Conservation (phyloP, 495 filamentous ascomycete genomes). For the Podospora anserina region DNA sequence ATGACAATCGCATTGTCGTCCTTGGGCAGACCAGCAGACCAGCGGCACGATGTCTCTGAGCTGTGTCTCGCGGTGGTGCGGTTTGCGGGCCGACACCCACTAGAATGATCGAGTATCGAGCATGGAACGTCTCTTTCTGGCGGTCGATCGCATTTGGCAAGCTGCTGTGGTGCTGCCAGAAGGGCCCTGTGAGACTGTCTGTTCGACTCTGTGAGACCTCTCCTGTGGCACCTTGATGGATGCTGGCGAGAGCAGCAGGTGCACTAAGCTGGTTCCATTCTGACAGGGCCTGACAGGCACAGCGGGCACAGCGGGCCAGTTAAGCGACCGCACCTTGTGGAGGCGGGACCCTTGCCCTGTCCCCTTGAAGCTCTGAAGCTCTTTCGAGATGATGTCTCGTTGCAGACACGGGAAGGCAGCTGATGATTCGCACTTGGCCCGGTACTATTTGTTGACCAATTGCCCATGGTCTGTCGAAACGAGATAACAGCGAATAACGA, state of each 20-base stretch:
- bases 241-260: background rate
- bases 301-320: conserved; percentile 7
- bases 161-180: background rate
- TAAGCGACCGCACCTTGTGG: conserved; percentile 13
- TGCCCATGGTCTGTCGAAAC: background rate
- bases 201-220: background rate
- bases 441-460: background rate
- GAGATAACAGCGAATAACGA: background rate
- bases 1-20: background rate
- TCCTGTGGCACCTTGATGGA: background rate
- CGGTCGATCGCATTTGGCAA: conserved; percentile 4
- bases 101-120: background rate
- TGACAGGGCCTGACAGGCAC: conserved; percentile 1
- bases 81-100: conserved; percentile 1
- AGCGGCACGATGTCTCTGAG: background rate
- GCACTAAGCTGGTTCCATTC: background rate
- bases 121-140: background rate
- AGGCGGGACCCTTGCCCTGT: background rate
- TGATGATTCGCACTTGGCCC: background rate
- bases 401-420: background rate
- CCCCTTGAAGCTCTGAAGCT: background rate
- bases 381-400: background rate
- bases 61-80: conserved; percentile 1
- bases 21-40: background rate
- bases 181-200: background rate